Conservation (phyloP, 2,329 filamentous ascomycete species). For the Alternaria sp. region DNA sequence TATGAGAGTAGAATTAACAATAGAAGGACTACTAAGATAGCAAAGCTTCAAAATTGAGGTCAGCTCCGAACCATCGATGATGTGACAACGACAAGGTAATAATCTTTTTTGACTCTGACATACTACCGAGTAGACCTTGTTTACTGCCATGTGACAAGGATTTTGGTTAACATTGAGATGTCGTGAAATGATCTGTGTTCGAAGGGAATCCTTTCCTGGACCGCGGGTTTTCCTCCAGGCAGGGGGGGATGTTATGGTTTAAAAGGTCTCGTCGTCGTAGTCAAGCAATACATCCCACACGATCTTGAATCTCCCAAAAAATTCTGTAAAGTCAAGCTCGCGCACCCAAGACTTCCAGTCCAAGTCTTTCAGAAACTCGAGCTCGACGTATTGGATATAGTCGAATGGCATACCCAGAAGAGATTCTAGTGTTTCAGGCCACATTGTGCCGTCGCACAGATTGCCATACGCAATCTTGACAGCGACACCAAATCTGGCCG, state of each 20-base stretch:
- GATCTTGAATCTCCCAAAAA: not conserved
- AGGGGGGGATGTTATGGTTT: not conserved
- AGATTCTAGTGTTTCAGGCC: not conserved
- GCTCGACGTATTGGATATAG: not conserved
- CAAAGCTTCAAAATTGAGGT: too few species aligned
- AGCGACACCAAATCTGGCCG: not conserved
- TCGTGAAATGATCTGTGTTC: too few species aligned
- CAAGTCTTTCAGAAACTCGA: not conserved
- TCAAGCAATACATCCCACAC: not conserved
- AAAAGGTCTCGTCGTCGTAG: not conserved
- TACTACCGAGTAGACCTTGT: too few species aligned
- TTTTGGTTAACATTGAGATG: too few species aligned
- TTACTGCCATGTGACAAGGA: too few species aligned
- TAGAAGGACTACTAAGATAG: too few species aligned
- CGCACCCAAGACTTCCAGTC: constrained; percentile 1
- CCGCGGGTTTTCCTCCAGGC: too few species aligned
- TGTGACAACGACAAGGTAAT: too few species aligned
- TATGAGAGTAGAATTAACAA: too few species aligned
- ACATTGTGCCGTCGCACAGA: not conserved
- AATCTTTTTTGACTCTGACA: too few species aligned
- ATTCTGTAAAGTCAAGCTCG: not conserved
- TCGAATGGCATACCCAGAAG: not conserved
- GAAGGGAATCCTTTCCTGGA: too few species aligned
- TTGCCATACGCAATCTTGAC: not conserved
- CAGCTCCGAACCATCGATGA: too few species aligned